These are phyloP conservation scores for Infundibulicybe gibba DNA, from an alignment of 768 basidiomycete species.

Conservation along the genomic window DNA sequence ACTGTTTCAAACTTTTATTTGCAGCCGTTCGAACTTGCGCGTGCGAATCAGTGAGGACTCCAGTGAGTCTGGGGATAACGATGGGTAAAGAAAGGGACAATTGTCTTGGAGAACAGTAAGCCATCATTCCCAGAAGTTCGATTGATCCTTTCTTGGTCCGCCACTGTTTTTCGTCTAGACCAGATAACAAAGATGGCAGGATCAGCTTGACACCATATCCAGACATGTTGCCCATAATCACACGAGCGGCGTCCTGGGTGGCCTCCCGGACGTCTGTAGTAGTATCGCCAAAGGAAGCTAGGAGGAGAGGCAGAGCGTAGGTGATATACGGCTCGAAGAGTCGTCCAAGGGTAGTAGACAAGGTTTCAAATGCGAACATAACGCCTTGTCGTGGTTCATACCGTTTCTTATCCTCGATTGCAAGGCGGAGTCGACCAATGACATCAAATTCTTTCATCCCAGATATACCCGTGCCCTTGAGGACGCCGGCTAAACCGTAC, in stretches of 20 bases:
- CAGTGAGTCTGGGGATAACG: conserved; percentile 93
- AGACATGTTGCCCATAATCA: conserved; percentile 94
- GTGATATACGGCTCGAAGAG: conserved; percentile 92
- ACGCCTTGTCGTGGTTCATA: conserved; percentile 90
- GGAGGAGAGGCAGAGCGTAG: conserved; percentile 77
- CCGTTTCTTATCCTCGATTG: conserved; percentile 85
- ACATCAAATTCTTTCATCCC: conserved; percentile 84
- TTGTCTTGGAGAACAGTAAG: conserved; percentile 94
- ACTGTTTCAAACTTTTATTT: conserved; percentile 94
- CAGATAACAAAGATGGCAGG: conserved; percentile 82
- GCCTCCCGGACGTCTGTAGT: conserved; percentile 89
- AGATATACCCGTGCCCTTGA: conserved; percentile 87
- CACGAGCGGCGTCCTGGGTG: conserved; percentile 84
- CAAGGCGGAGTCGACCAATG: conserved; percentile 66
- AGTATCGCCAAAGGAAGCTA: conserved; percentile 84
- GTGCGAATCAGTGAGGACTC: conserved; percentile 95
- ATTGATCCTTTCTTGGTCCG: conserved; percentile 96
- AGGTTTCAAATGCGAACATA: conserved; percentile 91
- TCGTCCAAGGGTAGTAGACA: conserved; percentile 82
- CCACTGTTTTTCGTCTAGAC: conserved; percentile 98
- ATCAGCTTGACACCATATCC: conserved; percentile 96
- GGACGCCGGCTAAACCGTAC: conserved; percentile 89
- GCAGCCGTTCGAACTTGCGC: conserved; percentile 91
- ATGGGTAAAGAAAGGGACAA: conserved; percentile 93
- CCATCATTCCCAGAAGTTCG: conserved; percentile 96